These are phyloP conservation scores for Vigna mungo DNA, from an alignment of 306 rosid species.

Conservation along the genomic window DNA sequence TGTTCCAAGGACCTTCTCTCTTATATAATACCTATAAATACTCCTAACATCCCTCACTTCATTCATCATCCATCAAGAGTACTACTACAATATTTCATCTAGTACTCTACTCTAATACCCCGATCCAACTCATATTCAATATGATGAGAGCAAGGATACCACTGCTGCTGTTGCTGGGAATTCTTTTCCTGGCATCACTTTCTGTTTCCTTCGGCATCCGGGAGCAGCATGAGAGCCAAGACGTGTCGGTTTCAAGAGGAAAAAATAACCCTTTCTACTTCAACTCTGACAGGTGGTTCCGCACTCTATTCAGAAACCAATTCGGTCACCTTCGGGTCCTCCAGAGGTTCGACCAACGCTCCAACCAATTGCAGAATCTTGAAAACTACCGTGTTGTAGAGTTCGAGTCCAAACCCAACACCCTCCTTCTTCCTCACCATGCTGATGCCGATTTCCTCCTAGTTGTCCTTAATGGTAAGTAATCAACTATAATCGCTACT, in stretches of 20 bases:
- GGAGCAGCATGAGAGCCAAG: no score
- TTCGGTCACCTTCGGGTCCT: conserved; percentile 40
- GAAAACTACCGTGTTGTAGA: conserved; percentile 36
- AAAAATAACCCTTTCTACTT: conserved; percentile 42
- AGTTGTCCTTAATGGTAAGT: conserved; percentile 14
- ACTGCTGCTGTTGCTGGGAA: not conserved
- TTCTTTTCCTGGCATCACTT: conserved; percentile 1
- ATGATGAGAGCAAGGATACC: not conserved
- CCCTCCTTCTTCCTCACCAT: conserved; percentile 43
- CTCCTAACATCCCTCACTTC: not conserved
- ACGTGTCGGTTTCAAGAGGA: not conserved
- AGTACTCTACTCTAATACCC: no score
- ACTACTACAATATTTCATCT: no score
- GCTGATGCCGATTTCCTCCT: conserved; percentile 44
- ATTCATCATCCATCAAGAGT: not conserved
- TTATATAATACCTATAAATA: not conserved
- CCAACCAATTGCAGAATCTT: conserved; percentile 7
- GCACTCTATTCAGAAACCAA: not conserved
- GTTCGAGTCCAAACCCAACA: conserved; percentile 23
- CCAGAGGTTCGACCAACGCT: conserved; percentile 27
- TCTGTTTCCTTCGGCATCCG: not conserved
- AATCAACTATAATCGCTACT: no score
- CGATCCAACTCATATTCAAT: no score
- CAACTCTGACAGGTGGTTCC: not conserved
- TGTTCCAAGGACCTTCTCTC: not conserved